A percentile compares a stretch with the other conserved stretches of the same genome.
Evolutionary conservation across 345 rosid genomes (phyloP).

Genomic region (Populus alba): DNA sequence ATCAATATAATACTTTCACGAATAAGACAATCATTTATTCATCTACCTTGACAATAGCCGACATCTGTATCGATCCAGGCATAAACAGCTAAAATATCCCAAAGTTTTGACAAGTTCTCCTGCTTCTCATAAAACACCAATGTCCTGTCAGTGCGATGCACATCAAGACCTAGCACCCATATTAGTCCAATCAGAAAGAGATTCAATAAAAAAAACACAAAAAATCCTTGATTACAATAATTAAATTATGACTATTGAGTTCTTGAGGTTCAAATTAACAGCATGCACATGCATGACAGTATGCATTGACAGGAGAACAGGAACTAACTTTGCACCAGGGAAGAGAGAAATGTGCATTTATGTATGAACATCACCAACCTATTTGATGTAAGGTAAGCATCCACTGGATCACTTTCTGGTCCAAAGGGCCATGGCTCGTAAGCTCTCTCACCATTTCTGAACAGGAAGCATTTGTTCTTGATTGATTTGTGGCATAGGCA

Average conservation of each 20-base stretch:
- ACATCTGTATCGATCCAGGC: slow-evolving; percentile 94
- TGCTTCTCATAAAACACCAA: slow-evolving; percentile 86
- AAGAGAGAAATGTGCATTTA: not conserved
- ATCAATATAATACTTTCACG: not conserved
- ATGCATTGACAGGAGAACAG: not conserved
- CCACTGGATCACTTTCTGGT: slow-evolving; percentile 85
- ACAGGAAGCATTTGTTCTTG: slow-evolving; percentile 36
- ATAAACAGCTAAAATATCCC: slow-evolving; percentile 95
- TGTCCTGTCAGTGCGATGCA: slow-evolving; percentile 86
- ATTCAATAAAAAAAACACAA: not conserved
- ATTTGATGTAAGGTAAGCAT: slow-evolving; percentile 86
- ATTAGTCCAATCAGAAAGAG: slow-evolving; percentile 7
- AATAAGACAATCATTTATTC: not conserved
- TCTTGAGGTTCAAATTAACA: not conserved
- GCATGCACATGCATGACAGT: not conserved
- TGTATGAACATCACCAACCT: slow-evolving; percentile 49
- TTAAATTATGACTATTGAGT: not conserved
- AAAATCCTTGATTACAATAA: not conserved
- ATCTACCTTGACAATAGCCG: slow-evolving; percentile 93
- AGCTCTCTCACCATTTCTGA: slow-evolving; percentile 55
- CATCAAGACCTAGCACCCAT: slow-evolving; percentile 71
- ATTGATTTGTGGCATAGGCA: slow-evolving; percentile 18
- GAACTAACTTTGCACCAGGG: not conserved
- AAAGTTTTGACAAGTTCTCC: slow-evolving; percentile 82
- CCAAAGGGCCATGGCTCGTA: slow-evolving; percentile 50